phyloP scores from a whole-genome alignment of 1,284 basidiomycete genomes.

The Papiliotrema flavescens region DNA sequence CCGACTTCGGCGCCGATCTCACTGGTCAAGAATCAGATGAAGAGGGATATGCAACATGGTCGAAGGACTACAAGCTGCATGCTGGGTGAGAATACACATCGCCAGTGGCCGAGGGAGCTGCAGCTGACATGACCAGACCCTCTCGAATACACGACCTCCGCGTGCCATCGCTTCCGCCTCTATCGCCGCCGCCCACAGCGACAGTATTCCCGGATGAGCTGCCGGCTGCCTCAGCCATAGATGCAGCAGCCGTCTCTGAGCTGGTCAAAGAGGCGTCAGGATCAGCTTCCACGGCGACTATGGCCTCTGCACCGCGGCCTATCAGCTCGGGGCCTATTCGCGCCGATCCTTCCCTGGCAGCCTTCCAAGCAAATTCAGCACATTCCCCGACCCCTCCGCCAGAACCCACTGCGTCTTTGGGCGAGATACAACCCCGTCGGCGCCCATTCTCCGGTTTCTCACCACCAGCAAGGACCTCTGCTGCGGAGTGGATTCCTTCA shows the following conservation, averaged over 20 bases:
- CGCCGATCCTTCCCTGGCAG: no score
- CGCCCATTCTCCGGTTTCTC: neutral
- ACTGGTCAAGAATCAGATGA: constrained; percentile 7
- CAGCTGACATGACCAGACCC: no score
- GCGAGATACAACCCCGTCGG: neutral
- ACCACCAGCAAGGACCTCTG: constrained; percentile 6
- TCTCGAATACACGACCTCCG: constrained; percentile 20
- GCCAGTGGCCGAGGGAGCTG: no score
- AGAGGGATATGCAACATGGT: constrained; percentile 30
- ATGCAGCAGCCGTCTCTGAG: neutral
- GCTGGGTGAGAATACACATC: constrained; percentile 28
- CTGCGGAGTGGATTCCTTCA: constrained; percentile 34
- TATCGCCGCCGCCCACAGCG: constrained; percentile 28
- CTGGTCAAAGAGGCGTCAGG: no score
- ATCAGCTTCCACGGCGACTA: no score
- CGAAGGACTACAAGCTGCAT: constrained; percentile 27
- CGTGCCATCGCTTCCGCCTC: constrained; percentile 30
- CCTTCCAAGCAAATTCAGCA: no score
- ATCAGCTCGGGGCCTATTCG: no score
- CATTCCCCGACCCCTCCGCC: neutral
- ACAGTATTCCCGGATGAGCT: constrained; percentile 40
- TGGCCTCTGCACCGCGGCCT: no score
- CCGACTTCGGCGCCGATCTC: constrained; percentile 17
- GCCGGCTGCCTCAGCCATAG: neutral
- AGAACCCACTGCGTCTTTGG: neutral